These are phyloP conservation scores for Beta corolliflora DNA, from an alignment of 179 eudicot genomes.

Conservation along the genomic window DNA sequence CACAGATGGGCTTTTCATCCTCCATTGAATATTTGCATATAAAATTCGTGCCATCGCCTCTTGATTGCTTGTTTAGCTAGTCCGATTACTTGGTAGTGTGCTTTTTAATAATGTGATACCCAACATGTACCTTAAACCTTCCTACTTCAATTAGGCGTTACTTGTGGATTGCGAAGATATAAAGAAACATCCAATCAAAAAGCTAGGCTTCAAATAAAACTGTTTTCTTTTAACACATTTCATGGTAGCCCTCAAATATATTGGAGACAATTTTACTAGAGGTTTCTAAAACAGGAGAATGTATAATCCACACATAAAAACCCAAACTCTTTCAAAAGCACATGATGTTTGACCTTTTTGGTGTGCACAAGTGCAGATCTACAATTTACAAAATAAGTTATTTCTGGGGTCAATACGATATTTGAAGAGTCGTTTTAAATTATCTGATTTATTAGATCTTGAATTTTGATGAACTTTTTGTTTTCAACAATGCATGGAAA, in stretches of 20 bases:
- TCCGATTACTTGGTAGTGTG: too few species aligned
- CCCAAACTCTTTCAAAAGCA: neutral
- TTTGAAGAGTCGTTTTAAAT: too few species aligned
- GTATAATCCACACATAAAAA: neutral
- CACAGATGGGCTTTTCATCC: too few species aligned
- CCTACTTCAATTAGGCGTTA: neutral
- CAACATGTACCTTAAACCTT: neutral
- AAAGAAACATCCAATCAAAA: neutral
- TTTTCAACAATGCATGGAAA: too few species aligned
- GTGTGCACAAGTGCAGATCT: neutral
- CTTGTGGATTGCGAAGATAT: neutral
- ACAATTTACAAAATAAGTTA: neutral
- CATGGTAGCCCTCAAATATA: neutral
- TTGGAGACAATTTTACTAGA: neutral
- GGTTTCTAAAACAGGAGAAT: neutral
- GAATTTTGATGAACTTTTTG: too few species aligned
- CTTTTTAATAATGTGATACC: neutral
- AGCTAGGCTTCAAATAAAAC: neutral
- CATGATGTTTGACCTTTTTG: neutral
- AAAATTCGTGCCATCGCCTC: too few species aligned
- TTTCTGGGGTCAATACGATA: neutral
- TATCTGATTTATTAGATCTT: too few species aligned
- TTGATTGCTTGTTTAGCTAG: too few species aligned
- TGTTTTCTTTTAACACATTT: neutral
- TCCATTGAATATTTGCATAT: too few species aligned